Evolutionary conservation across 805 yeast species (phyloP), one percentile per base, ranked within the genome.

Genomic region (Saccharomycopsis fodiens): DNA sequence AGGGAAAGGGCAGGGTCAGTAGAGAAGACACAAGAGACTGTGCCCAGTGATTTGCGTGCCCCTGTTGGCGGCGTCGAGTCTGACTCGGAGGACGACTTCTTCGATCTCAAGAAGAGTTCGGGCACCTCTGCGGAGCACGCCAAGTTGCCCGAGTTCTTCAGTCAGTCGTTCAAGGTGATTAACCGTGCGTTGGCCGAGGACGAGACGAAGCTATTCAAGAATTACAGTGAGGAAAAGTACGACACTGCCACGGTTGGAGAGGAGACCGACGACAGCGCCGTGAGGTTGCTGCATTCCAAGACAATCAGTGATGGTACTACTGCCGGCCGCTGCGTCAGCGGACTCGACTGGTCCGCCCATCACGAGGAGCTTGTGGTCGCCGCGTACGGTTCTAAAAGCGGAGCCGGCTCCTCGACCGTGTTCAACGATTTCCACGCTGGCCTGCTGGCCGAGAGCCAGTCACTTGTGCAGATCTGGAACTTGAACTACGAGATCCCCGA

Each of bases 401-500:
- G 16, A 30, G 22, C 16, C 20, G 17, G 19, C 3, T n/a, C 39
- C 8, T 7, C 15, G 6, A 7, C 42, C n/a, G 15, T n/a, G 4
- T 19, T 39, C 16, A 21, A 15, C 21, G 30, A 41, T 16, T 17
- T n/a, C 17, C 12, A 17, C 23, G n/a, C 8, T 12, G 31, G 3
- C 5, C 10, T 15, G 6, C 35, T 16, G 17, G 34, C 23, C 17
- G 35, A 35, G 25, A 23, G 51, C 41, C 47, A 57, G 6, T 68
- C 67, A 1, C 45, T 60, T 20, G 62, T 62, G 1, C 55, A 63
- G 10, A 44, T 67, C 17, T 65, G 60, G 55, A 58, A 58, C 37
- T 41, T 51, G 4, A 45, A 47, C n/a, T 41, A 34, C 16, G 49
- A 38, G 43, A 3, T 50, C 48, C 73, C 58, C 37, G 68, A 59